A percentile compares a stretch with the other conserved stretches of the same genome.
Conservation (phyloP, 2,329 filamentous ascomycete genomes). For the Phyllachora maydis region DNA sequence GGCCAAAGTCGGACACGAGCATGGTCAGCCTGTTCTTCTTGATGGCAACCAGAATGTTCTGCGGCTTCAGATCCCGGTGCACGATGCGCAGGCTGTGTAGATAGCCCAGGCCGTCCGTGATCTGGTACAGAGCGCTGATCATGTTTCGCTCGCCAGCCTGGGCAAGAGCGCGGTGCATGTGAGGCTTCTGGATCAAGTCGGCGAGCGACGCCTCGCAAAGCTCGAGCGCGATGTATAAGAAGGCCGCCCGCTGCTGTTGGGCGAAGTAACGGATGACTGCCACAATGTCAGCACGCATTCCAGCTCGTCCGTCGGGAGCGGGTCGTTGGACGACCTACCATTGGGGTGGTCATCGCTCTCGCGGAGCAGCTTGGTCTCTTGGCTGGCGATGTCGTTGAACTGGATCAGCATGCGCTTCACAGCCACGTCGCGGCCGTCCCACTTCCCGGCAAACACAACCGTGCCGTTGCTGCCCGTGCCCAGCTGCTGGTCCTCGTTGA, state of each 20-base stretch:
- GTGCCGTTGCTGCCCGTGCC: slow-evolving; percentile 90
- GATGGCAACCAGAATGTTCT: slow-evolving; percentile 81
- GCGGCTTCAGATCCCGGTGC: slow-evolving; percentile 89
- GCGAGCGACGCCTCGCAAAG: slow-evolving; percentile 85
- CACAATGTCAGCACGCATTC: slow-evolving; percentile 9
- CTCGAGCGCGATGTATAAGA: slow-evolving; percentile 91
- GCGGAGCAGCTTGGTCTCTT: slow-evolving; percentile 75
- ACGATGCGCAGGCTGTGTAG: slow-evolving; percentile 86
- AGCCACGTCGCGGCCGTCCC: slow-evolving; percentile 80
- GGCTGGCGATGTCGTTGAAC: slow-evolving; percentile 86
- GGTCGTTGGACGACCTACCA: slow-evolving; percentile 19
- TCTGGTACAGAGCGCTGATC: slow-evolving; percentile 66
- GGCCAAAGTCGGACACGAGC: slow-evolving; percentile 89
- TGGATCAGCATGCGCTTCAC: slow-evolving; percentile 94
- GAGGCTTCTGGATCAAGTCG: slow-evolving; percentile 67
- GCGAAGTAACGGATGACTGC: slow-evolving; percentile 87
- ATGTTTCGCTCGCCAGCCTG: slow-evolving; percentile 55
- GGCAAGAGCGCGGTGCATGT: slow-evolving; percentile 46
- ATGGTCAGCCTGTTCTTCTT: slow-evolving; percentile 56
- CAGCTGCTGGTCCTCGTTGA: slow-evolving; percentile 40
- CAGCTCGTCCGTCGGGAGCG: not conserved
- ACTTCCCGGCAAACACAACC: slow-evolving; percentile 83
- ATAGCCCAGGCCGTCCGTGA: slow-evolving; percentile 74
- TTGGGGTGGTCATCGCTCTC: slow-evolving; percentile 94
- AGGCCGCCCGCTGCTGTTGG: slow-evolving; percentile 71